Evolutionary conservation across 75 land plant genomes (phyloP).

Genomic region (Selaginella tamariscina): DNA sequence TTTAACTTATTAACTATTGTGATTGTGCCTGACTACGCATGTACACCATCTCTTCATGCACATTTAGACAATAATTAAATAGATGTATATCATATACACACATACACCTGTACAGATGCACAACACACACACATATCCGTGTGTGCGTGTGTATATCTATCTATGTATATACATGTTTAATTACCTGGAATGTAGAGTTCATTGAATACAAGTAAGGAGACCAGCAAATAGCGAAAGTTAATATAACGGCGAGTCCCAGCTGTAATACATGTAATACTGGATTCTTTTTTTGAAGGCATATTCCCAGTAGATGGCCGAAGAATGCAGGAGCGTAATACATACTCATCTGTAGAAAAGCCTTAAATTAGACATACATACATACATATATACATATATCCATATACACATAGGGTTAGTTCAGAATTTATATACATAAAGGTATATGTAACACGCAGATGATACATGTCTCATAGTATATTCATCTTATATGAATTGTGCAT

Average conservation of each 20-base stretch:
- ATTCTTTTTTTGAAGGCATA: conserved; percentile 42
- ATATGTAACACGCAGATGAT: neutral
- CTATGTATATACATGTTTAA: neutral
- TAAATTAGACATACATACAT: too few species aligned
- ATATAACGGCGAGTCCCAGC: conserved; percentile 53
- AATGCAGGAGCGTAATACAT: conserved; percentile 95
- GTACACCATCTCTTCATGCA: neutral
- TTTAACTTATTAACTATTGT: neutral
- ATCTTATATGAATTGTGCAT: conserved; percentile 7
- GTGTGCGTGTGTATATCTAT: neutral
- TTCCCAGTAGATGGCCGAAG: conserved; percentile 81
- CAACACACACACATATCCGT: neutral
- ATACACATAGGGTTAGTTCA: too few species aligned
- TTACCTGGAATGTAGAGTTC: conserved; percentile 45
- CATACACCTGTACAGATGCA: too few species aligned
- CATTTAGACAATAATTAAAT: neutral
- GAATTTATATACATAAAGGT: neutral
- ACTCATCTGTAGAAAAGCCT: conserved; percentile 82
- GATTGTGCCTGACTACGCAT: neutral
- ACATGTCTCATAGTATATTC: neutral
- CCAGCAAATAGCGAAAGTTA: conserved; percentile 76
- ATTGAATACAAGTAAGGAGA: conserved; percentile 64
- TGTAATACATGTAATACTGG: conserved; percentile 52
- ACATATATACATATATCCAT: too few species aligned
- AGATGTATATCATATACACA: neutral